Percentiles rank a stretch among this genome's conserved stretches.
Evolutionary conservation across 345 rosid species (phyloP).

Genomic region (Sisymbrium altissimum): DNA sequence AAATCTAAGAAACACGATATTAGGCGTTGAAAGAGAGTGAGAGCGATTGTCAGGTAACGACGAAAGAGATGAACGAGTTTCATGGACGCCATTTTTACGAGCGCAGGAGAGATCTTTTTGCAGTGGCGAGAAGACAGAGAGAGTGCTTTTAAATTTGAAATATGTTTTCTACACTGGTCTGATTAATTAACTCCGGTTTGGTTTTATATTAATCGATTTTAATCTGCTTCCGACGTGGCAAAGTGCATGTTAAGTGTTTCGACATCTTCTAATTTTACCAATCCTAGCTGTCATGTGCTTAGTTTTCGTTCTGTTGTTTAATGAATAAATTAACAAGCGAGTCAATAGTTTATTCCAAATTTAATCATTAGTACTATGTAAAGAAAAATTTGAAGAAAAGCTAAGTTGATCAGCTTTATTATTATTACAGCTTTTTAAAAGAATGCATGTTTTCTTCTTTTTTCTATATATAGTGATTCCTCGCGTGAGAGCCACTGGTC

Average conservation of each 20-base stretch:
- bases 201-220: neutral
- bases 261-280: slow-evolving; percentile 24
- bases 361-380: neutral
- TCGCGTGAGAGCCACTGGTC: neutral
- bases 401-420: neutral
- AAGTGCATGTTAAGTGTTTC: slow-evolving; percentile 19
- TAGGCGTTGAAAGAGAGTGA: slow-evolving; percentile 23
- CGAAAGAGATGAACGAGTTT: slow-evolving; percentile 27
- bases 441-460: neutral
- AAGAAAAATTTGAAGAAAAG: neutral
- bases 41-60: slow-evolving; percentile 14
- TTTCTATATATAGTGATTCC: neutral
- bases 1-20: slow-evolving; percentile 16
- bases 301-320: neutral
- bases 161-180: neutral
- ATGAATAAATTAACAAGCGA: too few species aligned
- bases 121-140: neutral
- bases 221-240: slow-evolving; percentile 17
- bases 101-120: too few species aligned
- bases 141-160: slow-evolving; percentile 12
- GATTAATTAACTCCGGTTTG: neutral
- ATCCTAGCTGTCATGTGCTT: neutral
- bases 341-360: neutral
- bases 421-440: neutral
- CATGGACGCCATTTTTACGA: slow-evolving; percentile 25